Evolutionary conservation across 805 yeast species (phyloP), one percentile per base, ranked within the genome.

Genomic region (Dipodascus albidus): DNA sequence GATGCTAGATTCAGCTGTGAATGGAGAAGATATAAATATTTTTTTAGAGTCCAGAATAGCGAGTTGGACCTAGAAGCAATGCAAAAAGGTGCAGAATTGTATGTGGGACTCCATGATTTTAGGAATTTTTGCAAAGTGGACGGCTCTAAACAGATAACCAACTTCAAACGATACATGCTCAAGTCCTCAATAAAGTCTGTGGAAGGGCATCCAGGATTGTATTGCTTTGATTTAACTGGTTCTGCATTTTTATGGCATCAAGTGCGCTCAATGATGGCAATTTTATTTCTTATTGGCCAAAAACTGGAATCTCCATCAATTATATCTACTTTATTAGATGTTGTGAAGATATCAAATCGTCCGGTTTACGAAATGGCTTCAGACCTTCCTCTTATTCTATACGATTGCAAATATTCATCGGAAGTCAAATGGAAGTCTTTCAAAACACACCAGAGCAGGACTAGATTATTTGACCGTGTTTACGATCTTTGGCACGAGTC

Each of bases 181-280:
- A 67, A 72, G 51, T 74, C 88, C 0, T 65, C 72, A 6, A 82
- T 87, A 8, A 57, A 72, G 9, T 60, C 59, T 6, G 53, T 70
- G 1, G 61, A 61, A 23, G 50, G 41, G 27, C 50, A 42, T 31
- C 60, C 58, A 38, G 49, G 31, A 4, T 73, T 78, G 53, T 85
- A 74, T 62, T 83, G 82, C 54, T 81, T 91, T 65, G 89, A 88
- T 64, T 70, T 93, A 52, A 74, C 78, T 57, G 99, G 99, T 0
- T 74, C 86, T 1, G 99, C 98, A 6, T 93, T 93, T 60, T 69
- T 93, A 53, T 93, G 98, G 98, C 98, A 93, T 66, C 99, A 93
- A 68, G 99, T 93, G 19, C 78, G 99, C 54, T 89, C 96, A 60
- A 93, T 93, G 93, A 79, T 89, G 71, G 96, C 96, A 0, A 73